Base-by-base conservation (phyloP, 345 rosid genomes). In the Mangifera indica region DNA sequence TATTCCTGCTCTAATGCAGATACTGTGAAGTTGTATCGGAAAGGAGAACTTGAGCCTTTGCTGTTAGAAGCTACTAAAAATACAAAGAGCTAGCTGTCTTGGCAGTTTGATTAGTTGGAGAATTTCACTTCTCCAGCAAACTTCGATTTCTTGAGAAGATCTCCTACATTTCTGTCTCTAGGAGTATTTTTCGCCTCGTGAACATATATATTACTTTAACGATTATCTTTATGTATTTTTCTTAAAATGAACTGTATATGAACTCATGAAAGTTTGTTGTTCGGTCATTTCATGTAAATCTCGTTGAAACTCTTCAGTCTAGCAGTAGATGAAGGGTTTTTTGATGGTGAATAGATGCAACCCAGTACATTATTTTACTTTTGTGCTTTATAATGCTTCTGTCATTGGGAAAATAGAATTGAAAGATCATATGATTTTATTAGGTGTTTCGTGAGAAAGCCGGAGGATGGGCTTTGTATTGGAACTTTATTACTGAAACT, bases 11-110 rank as follows among this genome's bases (percentile, higher is more conserved):
- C 25, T 81, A 59, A 14, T 80, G 77, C 89, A 94, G 99, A 92
- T 72, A 94, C 98, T 37, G 76, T 92, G 79, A 89, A 86, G 80
- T 81, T 92, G 66, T 73, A 89, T 66, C 81, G 85, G 76, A 88
- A 84, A 67, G 92, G 98, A 60, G 93, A 92, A 42, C 84, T 94
- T 51, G 86, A 86, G 69, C 13, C 82, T 22, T 75, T 94, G 88
- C 77, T 94, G 70, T 79, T 85, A 22, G 86, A 84, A 78, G 90
- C 92, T 77, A 85, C 83, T 25, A 77, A 75, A 21, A 81, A 56
- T 5, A 53, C 57, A 25, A 58, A 84, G 72, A 77, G 68, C 32
- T 78, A 74, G 78, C 14, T 57, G 29, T 18, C 45, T 20, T 2
- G 45, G 48, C 49, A 42, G 66, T 63, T n/a, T 42, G 32, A 49